These are phyloP conservation scores for Xylaria nigripes DNA, from an alignment of 495 filamentous ascomycete species.

Conservation along the genomic window DNA sequence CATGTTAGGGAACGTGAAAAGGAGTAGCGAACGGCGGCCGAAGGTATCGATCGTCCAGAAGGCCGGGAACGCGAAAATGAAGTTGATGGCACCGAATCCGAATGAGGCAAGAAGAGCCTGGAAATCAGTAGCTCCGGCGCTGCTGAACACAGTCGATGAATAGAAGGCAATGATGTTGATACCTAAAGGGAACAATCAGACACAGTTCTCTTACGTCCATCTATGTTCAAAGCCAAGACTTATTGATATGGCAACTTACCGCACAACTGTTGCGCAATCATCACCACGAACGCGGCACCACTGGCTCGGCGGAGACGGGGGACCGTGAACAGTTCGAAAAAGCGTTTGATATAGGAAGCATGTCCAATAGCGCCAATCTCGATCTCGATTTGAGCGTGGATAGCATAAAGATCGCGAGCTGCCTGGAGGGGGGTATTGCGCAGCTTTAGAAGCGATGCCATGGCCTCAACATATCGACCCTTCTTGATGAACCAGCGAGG, in stretches of 20 bases:
- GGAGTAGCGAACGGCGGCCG: conserved; percentile 52
- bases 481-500: conserved; percentile 64
- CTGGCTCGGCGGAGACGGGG: conserved; percentile 61
- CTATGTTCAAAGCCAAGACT: background rate
- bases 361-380: conserved; percentile 33
- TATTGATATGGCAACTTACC: conserved; percentile 23
- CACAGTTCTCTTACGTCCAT: background rate
- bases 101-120: conserved; percentile 46
- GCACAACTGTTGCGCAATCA: conserved; percentile 59
- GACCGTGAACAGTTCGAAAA: conserved; percentile 59
- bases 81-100: conserved; percentile 55
- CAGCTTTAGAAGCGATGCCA: conserved; percentile 50
- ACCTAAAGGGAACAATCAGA: conserved; percentile 10
- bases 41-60: conserved; percentile 62
- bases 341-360: conserved; percentile 47
- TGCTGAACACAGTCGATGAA: conserved; percentile 50
- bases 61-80: conserved; percentile 56
- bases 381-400: conserved; percentile 50
- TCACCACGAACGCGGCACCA: conserved; percentile 53
- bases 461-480: conserved; percentile 46
- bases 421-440: conserved; percentile 54
- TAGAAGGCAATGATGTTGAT: conserved; percentile 65
- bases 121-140: conserved; percentile 39
- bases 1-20: conserved; percentile 59
- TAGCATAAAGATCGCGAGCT: conserved; percentile 57